Evolutionary conservation across 306 rosid genomes (phyloP).

Genomic region (Trifolium subterraneum): DNA sequence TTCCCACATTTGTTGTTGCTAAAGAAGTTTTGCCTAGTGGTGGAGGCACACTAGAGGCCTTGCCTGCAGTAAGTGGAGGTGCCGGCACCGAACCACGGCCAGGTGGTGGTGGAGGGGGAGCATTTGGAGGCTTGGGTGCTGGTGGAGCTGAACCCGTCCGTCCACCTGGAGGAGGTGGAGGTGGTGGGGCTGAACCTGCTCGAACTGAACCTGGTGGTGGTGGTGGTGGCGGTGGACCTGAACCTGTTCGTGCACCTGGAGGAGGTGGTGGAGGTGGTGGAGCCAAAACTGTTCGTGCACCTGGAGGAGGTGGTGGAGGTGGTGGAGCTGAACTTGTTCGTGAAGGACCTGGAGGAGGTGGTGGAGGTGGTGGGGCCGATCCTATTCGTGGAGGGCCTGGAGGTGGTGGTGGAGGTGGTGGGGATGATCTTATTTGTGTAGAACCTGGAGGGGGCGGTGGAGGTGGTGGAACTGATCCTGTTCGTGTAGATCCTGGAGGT

Average conservation of each 20-base stretch:
- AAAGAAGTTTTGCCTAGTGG: conserved; percentile 49
- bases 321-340: conserved; percentile 42
- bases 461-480: conserved; percentile 32
- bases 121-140: conserved; percentile 57
- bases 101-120: conserved; percentile 53
- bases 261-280: conserved; percentile 48
- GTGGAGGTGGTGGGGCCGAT: conserved; percentile 46
- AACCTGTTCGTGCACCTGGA: conserved; percentile 32
- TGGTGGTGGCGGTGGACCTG: conserved; percentile 51
- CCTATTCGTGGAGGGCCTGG: conserved; percentile 24
- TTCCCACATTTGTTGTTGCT: conserved; percentile 62
- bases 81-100: conserved; percentile 33
- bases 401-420: conserved; percentile 51
- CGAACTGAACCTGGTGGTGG: conserved; percentile 37
- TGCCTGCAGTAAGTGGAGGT: conserved; percentile 41
- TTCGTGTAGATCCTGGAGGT: conserved; percentile 13
- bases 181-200: conserved; percentile 27
- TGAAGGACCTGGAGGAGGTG: conserved; percentile 40
- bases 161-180: conserved; percentile 57
- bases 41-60: conserved; percentile 46
- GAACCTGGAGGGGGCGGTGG: conserved; percentile 60
- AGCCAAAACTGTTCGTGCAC: conserved; percentile 28
- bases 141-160: conserved; percentile 45
- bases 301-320: conserved; percentile 55
- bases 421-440: conserved; percentile 31